Conservation (phyloP, 1,139 yeast species). For the Hyphopichia fennica region DNA sequence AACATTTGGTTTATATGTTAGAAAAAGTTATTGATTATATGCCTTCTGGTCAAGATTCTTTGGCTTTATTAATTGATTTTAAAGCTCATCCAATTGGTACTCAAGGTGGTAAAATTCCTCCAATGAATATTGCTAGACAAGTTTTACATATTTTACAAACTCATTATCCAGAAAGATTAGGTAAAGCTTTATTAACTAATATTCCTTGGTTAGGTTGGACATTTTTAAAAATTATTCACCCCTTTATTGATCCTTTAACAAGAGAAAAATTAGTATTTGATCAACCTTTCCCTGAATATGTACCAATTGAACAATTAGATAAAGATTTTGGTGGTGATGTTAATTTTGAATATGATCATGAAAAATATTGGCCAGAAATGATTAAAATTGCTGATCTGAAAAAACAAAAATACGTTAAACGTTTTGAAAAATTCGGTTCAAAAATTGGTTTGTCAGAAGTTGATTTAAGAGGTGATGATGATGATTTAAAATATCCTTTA, state of each 20-base stretch:
- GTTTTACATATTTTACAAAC: constrained; percentile 69
- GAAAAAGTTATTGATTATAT: constrained; percentile 47
- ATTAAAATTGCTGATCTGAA: constrained; percentile 38
- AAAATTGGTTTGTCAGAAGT: constrained; percentile 56
- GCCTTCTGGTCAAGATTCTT: constrained; percentile 52
- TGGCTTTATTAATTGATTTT: constrained; percentile 48
- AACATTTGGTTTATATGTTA: constrained; percentile 51
- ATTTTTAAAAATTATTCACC: constrained; percentile 46
- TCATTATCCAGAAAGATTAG: constrained; percentile 51
- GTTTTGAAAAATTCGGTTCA: constrained; percentile 41
- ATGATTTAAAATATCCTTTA: constrained; percentile 36
- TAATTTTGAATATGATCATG: constrained; percentile 45
- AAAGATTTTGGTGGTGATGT: constrained; percentile 46
- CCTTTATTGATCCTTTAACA: constrained; percentile 51
- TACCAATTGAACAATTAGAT: constrained; percentile 47
- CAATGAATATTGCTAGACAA: constrained; percentile 73
- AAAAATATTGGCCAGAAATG: constrained; percentile 45
- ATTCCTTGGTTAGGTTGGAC: constrained; percentile 52
- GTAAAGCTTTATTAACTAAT: constrained; percentile 47
- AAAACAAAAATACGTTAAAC: constrained; percentile 32
- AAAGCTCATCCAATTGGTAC: constrained; percentile 50
- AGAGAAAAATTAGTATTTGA: constrained; percentile 50
- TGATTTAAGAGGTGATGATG: constrained; percentile 65
- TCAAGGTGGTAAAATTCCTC: constrained; percentile 72
- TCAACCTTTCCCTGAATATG: constrained; percentile 47